Percentiles rank a stretch among this genome's conserved stretches.
These are phyloP conservation scores for Penicillium fuscoglaucum DNA, from an alignment of 2,329 filamentous ascomycete species.

Conservation along the genomic window DNA sequence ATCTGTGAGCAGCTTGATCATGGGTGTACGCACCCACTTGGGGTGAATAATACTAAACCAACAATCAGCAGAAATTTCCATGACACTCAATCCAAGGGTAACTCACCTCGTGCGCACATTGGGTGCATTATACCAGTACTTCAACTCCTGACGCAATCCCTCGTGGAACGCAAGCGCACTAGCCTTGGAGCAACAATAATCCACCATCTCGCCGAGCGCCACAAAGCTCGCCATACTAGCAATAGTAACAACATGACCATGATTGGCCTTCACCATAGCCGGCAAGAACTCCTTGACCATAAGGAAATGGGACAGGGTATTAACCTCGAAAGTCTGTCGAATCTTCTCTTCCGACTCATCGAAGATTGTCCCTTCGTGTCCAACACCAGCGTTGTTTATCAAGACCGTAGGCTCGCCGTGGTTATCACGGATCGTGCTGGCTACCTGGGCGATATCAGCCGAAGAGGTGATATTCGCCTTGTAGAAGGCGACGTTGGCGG, in stretches of 20 bases:
- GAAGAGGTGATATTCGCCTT: slow-evolving; percentile 41
- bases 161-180: slow-evolving; percentile 57
- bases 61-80: background rate
- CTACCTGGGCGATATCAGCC: slow-evolving; percentile 34
- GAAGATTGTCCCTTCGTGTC: slow-evolving; percentile 49
- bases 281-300: slow-evolving; percentile 55
- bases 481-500: slow-evolving; percentile 40
- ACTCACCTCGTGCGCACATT: slow-evolving; percentile 42
- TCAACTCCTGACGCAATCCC: slow-evolving; percentile 43
- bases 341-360: slow-evolving; percentile 47
- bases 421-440: slow-evolving; percentile 39
- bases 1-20: slow-evolving; percentile 43
- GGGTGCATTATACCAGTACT: slow-evolving; percentile 37
- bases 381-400: slow-evolving; percentile 55
- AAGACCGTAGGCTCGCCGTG: slow-evolving; percentile 50
- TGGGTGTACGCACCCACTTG: slow-evolving; percentile 52
- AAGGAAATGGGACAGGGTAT: slow-evolving; percentile 53
- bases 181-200: slow-evolving; percentile 56
- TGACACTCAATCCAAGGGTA: background rate
- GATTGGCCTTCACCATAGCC: slow-evolving; percentile 51
- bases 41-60: slow-evolving; percentile 34
- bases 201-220: slow-evolving; percentile 50
- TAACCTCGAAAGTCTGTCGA: slow-evolving; percentile 54
- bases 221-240: slow-evolving; percentile 56
- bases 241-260: slow-evolving; percentile 59